A percentile compares a stretch with the other conserved stretches of the same genome.
phyloP scores from a whole-genome alignment of 768 basidiomycete genomes.

The Hydnum rufescens region DNA sequence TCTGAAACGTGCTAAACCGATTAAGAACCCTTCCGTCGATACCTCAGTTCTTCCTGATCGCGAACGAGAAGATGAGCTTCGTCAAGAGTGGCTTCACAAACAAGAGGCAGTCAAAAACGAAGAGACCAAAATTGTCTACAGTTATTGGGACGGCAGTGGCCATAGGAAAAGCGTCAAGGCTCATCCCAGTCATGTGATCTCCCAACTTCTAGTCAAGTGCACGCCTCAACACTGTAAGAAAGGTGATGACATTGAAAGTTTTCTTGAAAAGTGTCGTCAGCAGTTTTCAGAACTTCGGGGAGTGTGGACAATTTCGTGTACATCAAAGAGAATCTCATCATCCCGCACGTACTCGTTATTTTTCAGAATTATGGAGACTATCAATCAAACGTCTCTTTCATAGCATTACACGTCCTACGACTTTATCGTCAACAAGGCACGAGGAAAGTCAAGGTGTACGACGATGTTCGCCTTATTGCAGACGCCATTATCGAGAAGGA shows the following conservation, averaged over 20 bases:
- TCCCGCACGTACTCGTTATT: conserved; percentile 57
- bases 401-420: conserved; percentile 97
- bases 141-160: conserved; percentile 96
- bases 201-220: too few relatives aligned
- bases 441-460: conserved; percentile 98
- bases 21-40: conserved; percentile 92
- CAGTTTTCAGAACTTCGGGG: conserved; percentile 80
- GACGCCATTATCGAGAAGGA: conserved; percentile 96
- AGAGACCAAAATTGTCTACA: conserved; percentile 81
- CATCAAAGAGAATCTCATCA: conserved; percentile 96
- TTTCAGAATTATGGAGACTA: neutral
- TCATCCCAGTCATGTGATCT: too few relatives aligned
- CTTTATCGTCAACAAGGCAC: conserved; percentile 95
- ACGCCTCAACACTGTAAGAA: conserved; percentile 99
- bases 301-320: conserved; percentile 98
- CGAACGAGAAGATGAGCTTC: conserved; percentile 80
- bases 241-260: conserved; percentile 69
- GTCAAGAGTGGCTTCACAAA: conserved; percentile 69
- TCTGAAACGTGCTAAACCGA: conserved; percentile 55
- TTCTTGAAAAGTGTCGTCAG: conserved; percentile 78
- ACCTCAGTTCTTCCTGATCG: conserved; percentile 96
- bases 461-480: conserved; percentile 83
- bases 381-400: neutral
- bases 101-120: conserved; percentile 52
- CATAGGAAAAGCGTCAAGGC: conserved; percentile 84